These are phyloP conservation scores for Podila verticillata DNA, from an alignment of 192 early-diverging fungal genomes.

Conservation along the genomic window DNA sequence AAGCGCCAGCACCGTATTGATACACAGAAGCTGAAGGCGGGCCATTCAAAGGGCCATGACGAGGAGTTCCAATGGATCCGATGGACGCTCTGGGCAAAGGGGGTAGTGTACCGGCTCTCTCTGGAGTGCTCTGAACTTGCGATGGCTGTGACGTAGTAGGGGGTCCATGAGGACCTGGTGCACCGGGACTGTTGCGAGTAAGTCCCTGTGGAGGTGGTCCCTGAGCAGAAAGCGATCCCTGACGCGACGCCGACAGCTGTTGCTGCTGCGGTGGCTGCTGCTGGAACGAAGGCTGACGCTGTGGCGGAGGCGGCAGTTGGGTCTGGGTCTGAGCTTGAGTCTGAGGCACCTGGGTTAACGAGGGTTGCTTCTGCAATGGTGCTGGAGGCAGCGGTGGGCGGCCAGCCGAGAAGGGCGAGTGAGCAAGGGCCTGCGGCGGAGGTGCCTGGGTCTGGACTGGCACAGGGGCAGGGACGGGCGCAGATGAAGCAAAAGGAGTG, in stretches of 20 bases:
- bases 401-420: neutral
- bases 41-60: conserved; percentile 24
- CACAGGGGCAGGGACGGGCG: neutral
- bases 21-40: conserved; percentile 9
- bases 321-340: neutral
- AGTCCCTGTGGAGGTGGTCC: conserved; percentile 19
- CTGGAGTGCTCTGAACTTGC: conserved; percentile 23
- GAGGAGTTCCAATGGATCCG: conserved; percentile 15
- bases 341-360: conserved; percentile 10
- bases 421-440: neutral
- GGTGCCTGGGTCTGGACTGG: neutral
- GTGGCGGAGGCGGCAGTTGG: conserved; percentile 10
- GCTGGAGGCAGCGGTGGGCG: conserved; percentile 34
- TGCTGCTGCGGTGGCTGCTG: neutral
- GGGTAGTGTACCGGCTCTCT: conserved; percentile 24
- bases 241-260: conserved; percentile 1
- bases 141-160: neutral
- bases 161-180: conserved; percentile 19
- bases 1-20: neutral
- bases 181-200: conserved; percentile 8
- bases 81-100: conserved; percentile 16
- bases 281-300: conserved; percentile 25
- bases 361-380: conserved; percentile 23
- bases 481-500: neutral
- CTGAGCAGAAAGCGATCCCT: conserved; percentile 12